These are phyloP conservation scores for Apiotrichum gracile DNA, from an alignment of 1,284 basidiomycete genomes.

Conservation along the genomic window DNA sequence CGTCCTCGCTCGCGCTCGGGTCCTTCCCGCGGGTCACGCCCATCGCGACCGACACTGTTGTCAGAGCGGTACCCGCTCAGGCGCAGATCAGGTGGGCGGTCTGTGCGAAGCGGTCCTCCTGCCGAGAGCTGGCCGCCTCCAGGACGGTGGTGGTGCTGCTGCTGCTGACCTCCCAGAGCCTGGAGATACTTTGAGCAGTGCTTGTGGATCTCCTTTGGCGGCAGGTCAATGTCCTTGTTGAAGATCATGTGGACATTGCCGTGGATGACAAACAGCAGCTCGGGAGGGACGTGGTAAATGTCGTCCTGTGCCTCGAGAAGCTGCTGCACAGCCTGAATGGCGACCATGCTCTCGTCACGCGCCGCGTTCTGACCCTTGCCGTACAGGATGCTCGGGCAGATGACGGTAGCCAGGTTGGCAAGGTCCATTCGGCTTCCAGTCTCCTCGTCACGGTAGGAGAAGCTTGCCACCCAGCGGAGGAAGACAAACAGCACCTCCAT, in stretches of 20 bases:
- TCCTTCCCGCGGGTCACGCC: neutral
- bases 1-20: neutral
- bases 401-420: constrained; percentile 93
- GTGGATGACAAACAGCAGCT: constrained; percentile 71
- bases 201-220: constrained; percentile 83
- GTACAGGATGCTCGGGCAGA: constrained; percentile 89
- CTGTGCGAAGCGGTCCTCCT: neutral
- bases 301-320: constrained; percentile 92
- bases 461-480: constrained; percentile 98
- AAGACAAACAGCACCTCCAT: constrained; percentile 98
- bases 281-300: constrained; percentile 80
- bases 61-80: constrained; percentile 24
- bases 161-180: constrained; percentile 5
- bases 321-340: constrained; percentile 75
- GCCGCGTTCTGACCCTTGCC: constrained; percentile 79
- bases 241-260: constrained; percentile 74
- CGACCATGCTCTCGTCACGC: constrained; percentile 88
- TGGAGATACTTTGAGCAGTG: constrained; percentile 72
- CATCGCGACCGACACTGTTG: constrained; percentile 8
- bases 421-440: constrained; percentile 99
- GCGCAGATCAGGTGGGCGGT: constrained; percentile 20
- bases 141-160: neutral
- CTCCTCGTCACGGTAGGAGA: constrained; percentile 96
- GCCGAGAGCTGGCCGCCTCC: neutral
- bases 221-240: constrained; percentile 69